Base-by-base conservation (phyloP, 768 basidiomycete species). In the Tylopilus plumbeoviolaceoides region DNA sequence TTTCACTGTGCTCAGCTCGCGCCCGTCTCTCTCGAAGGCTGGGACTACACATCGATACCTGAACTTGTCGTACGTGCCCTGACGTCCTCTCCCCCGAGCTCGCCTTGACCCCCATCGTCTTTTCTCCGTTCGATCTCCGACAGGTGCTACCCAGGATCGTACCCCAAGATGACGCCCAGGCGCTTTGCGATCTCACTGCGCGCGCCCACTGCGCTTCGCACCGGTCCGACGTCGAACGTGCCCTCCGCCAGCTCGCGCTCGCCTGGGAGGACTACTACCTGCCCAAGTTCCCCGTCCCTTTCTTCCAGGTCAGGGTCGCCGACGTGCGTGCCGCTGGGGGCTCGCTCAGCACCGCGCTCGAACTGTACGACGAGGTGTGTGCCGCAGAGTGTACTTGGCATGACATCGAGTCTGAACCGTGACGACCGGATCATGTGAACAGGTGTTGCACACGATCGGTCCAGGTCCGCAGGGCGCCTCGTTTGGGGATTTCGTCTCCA, bases 251-350 rank as follows among this genome's bases (percentile, higher is more conserved):
- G 20, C 56, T 70, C 8, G 67, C 66, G 0, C 59, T 68, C 15
- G 53, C 58, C 4, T 68, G 68, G 67, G 67, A 68, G 27, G 64
- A 68, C 43, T 64, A 70, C 48, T 68, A 55, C 38, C 66, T 68
- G 12, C 66, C 66, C 21, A 68, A 61, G 35, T 68, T 50, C 30
- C 67, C 68, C 2, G 21, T 68, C 20, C 68, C 67, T 1, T 68
- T 68, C 35, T 68, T 68, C 5, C 64, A 64, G 23, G 67, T 68
- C 42, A 59, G 67, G 25, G 67, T 68, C 14, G 67, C 67, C 7
- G 67, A 68, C 39, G 69, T 68, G 21, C 64, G 67, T 11, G 67
- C 69, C 8, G 25, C 51, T 0, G 67, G 67, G 0, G 69, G 67
- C 2, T 70, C 67, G 6, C 60, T 70, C 47, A 68, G 54, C 1